Evolutionary conservation across 2,329 filamentous ascomycete genomes (phyloP).

Genomic region (Microsporum canis): DNA sequence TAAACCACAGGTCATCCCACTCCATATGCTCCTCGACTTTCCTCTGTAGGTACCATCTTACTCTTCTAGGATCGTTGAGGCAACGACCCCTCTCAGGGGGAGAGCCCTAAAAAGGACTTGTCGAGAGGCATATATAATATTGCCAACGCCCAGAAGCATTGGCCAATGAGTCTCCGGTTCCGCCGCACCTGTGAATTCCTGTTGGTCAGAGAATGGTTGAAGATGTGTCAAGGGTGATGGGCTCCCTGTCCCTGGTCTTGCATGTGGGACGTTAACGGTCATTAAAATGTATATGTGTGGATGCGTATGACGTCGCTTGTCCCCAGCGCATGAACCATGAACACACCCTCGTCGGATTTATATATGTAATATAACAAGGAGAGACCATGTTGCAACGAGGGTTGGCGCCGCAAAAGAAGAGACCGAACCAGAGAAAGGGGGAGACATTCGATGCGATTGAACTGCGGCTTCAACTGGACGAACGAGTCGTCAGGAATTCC

Average conservation of each 20-base stretch:
- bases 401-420: background rate
- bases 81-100: too few species aligned
- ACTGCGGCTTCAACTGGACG: background rate
- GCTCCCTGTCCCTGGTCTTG: background rate
- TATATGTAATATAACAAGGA: background rate
- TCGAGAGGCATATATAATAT: background rate
- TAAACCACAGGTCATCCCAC: background rate
- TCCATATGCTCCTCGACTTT: too few species aligned
- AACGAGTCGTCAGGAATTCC: background rate
- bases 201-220: background rate
- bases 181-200: background rate
- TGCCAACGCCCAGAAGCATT: background rate
- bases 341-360: background rate
- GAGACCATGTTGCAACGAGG: background rate
- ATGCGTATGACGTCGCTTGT: background rate
- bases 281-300: background rate
- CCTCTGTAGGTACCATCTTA: too few species aligned
- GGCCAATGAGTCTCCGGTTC: background rate
- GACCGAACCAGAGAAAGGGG: background rate
- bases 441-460: background rate
- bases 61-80: too few species aligned
- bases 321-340: background rate
- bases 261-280: background rate
- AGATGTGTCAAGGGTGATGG: background rate
- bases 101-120: too few species aligned